These are phyloP conservation scores for Auxenochlorella protothecoides DNA, from an alignment of 139 green algal genomes.

Conservation along the genomic window DNA sequence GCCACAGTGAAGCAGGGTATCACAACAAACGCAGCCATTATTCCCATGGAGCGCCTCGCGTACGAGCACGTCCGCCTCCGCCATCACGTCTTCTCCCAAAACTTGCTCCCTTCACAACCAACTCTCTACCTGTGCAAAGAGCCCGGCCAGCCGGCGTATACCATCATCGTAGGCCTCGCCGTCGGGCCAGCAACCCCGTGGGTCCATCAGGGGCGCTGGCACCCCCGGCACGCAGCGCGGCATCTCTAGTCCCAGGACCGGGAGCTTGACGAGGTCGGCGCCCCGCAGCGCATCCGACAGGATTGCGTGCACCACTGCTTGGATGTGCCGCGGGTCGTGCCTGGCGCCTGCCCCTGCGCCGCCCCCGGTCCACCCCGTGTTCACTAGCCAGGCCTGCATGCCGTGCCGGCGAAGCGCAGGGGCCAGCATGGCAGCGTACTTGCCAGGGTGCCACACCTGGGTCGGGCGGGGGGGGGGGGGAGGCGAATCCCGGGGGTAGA, in stretches of 20 bases:
- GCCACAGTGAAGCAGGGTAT: too few species aligned
- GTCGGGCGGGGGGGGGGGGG: not conserved
- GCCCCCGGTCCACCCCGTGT: conserved; percentile 54
- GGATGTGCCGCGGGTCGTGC: conserved; percentile 80
- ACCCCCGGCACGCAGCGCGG: too few species aligned
- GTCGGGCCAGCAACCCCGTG: too few species aligned
- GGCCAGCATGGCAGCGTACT: conserved; percentile 78
- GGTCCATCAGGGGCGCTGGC: too few species aligned
- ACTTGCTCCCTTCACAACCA: too few species aligned
- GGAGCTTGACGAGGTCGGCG: conserved; percentile 40
- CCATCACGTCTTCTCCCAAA: too few species aligned
- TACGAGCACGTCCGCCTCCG: too few species aligned
- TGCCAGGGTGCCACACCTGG: not conserved
- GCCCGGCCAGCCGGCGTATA: too few species aligned
- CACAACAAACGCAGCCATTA: too few species aligned
- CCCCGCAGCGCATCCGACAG: conserved; percentile 62
- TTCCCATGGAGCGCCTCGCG: too few species aligned
- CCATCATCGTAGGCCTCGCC: too few species aligned
- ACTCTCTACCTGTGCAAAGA: too few species aligned
- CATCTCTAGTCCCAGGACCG: conserved; percentile 69
- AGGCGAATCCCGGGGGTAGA: not conserved
- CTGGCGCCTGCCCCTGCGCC: conserved; percentile 42
- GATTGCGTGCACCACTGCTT: conserved; percentile 88
- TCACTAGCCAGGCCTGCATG: conserved; percentile 68
- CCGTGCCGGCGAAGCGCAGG: conserved; percentile 77